A percentile compares a stretch with the other conserved stretches of the same genome.
These are phyloP conservation scores for Fusarium acutatum DNA, from an alignment of 2,329 filamentous ascomycete species.

Conservation along the genomic window DNA sequence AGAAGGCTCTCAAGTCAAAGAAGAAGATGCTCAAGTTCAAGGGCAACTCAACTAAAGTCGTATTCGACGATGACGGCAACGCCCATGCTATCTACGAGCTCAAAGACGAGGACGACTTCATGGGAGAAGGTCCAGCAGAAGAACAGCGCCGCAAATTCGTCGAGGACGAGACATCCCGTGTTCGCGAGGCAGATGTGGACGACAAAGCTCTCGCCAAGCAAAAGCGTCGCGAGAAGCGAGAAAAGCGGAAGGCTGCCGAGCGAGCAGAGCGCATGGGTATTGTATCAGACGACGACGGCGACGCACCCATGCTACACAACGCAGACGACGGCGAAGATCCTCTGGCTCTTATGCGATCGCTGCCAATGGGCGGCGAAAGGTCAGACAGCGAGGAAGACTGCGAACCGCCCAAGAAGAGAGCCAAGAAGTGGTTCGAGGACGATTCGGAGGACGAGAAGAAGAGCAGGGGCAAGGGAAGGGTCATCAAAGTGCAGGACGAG, in stretches of 20 bases:
- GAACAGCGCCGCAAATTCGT: constrained; percentile 81
- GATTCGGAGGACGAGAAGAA: constrained; percentile 64
- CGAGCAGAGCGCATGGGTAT: constrained; percentile 51
- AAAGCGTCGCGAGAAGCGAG: constrained; percentile 79
- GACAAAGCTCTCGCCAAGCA: constrained; percentile 85
- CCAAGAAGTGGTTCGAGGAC: constrained; percentile 83
- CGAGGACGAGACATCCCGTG: constrained; percentile 75
- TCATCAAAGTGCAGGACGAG: constrained; percentile 70
- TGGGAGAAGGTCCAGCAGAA: constrained; percentile 76
- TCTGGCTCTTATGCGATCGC: constrained; percentile 64
- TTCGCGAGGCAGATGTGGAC: constrained; percentile 77
- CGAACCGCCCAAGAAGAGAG: constrained; percentile 62
- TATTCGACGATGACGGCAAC: constrained; percentile 93
- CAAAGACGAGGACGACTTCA: constrained; percentile 84
- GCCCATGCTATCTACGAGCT: constrained; percentile 89
- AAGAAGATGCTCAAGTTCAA: constrained; percentile 93
- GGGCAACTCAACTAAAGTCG: constrained; percentile 82
- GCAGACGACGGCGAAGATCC: constrained; percentile 47
- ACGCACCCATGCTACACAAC: constrained; percentile 47
- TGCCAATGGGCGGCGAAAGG: constrained; percentile 57
- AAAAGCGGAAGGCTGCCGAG: constrained; percentile 75
- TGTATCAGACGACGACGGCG: constrained; percentile 39
- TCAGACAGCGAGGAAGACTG: constrained; percentile 49
- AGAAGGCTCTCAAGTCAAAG: constrained; percentile 95
- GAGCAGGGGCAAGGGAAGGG: constrained; percentile 58